phyloP scores from a whole-genome alignment of 208 protist species.

The Herpetomonas tarakana region DNA sequence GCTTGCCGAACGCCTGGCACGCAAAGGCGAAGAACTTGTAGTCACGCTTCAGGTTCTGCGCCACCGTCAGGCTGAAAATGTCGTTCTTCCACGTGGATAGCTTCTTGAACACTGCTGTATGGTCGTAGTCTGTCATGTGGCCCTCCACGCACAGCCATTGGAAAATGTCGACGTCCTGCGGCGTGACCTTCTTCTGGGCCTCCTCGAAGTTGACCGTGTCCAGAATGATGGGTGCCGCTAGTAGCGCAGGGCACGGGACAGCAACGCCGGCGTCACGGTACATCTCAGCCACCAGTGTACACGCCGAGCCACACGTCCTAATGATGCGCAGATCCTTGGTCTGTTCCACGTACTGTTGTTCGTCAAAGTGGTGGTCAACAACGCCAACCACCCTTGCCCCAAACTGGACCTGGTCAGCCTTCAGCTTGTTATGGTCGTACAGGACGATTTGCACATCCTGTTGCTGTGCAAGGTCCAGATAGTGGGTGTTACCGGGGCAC shows the following conservation, averaged over 20 bases:
- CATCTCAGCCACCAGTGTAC: slow-evolving; percentile 70
- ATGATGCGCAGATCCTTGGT: slow-evolving; percentile 38
- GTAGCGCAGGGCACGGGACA: slow-evolving; percentile 55
- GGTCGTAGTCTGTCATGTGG: slow-evolving; percentile 8
- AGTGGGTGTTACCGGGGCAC: slow-evolving; percentile 2
- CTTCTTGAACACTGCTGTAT: slow-evolving; percentile 39
- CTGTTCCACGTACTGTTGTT: slow-evolving; percentile 42
- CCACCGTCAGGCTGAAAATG: slow-evolving; percentile 57
- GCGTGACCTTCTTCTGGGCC: slow-evolving; percentile 73
- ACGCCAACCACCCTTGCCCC: slow-evolving; percentile 48
- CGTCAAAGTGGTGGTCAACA: slow-evolving; percentile 85
- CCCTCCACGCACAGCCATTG: slow-evolving; percentile 38
- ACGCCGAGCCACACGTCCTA: slow-evolving; percentile 63
- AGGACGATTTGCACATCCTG: slow-evolving; percentile 44
- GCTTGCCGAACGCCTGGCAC: slow-evolving; percentile 5
- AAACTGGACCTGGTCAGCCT: slow-evolving; percentile 29
- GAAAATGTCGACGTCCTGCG: slow-evolving; percentile 46
- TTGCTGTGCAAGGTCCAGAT: slow-evolving; percentile 1
- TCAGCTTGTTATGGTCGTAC: slow-evolving; percentile 85
- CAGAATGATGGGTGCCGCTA: slow-evolving; percentile 69
- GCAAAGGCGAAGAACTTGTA: slow-evolving; percentile 76
- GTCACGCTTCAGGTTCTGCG: slow-evolving; percentile 73
- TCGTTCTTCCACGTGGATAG: slow-evolving; percentile 73
- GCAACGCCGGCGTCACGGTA: slow-evolving; percentile 31
- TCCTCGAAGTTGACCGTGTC: slow-evolving; percentile 83